Evolutionary conservation across 306 rosid species (phyloP), one percentile per base, ranked within the genome.

Genomic region (Fragaria ananassa): DNA sequence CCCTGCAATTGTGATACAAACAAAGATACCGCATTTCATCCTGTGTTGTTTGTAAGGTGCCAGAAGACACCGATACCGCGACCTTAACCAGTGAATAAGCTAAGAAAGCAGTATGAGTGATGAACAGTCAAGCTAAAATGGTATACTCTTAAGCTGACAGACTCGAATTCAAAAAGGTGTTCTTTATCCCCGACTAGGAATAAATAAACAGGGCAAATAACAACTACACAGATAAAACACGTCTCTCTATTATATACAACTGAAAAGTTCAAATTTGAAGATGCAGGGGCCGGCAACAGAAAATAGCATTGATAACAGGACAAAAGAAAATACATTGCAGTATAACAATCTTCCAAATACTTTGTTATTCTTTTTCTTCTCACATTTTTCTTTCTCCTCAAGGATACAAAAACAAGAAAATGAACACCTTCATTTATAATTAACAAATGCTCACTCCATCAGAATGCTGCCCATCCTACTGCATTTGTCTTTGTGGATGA

Each of bases 401-500:
- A 80, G 68, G 72, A 6, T 34, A 64, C 71, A 72, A 58, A 71
- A 74, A 75, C 82, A 76, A 87, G 68, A 51, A 76, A 76, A 69
- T 46, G 27, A 71, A 83, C 67, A 87, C 81, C 88, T 86, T 88
- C 65, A 75, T 39, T 47, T 68, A 46, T 70, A 72, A 82, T 82
- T 68, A 83, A 72, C 76, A 79, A 81, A 82, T 78, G 82, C 83
- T 83, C 85, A 74, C 76, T 83, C 79, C 84, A 79, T 93, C 92
- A 91, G 87, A 94, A 94, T 63, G 98, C 98, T 19, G 98, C 98
- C 98, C 98, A 94, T 85, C 98, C 98, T 53, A 90, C 89, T 47
- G 95, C 97, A 8, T 88, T 78, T 53, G 92, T 81, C 76, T 82
- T 84, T 5, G 87, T 11, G 9, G 96, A 86, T 10, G 96, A 86